phyloP scores from a whole-genome alignment of 257 asterid genomes.

The Petrea volubilis region DNA sequence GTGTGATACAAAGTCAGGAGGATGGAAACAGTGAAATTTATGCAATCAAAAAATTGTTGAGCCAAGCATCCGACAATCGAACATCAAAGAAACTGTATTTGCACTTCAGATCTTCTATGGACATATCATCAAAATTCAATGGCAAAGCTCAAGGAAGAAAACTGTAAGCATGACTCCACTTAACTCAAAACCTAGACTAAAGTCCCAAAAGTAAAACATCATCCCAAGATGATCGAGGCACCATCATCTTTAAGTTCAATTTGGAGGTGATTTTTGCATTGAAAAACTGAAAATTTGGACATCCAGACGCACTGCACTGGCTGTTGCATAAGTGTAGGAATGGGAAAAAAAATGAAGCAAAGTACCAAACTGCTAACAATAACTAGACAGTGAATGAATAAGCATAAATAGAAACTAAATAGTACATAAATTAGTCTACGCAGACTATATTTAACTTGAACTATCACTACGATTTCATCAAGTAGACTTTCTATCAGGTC shows the following conservation, averaged over 20 bases:
- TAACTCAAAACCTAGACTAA: conserved; percentile 1
- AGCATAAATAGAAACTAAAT: conserved; percentile 5
- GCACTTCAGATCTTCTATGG: neutral
- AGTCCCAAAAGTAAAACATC: neutral
- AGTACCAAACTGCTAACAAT: conserved; percentile 1
- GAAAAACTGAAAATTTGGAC: neutral
- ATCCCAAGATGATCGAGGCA: neutral
- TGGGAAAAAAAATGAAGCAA: neutral
- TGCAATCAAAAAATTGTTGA: neutral
- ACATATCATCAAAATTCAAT: neutral
- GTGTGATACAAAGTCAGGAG: neutral
- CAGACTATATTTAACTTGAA: neutral
- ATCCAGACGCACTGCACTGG: neutral
- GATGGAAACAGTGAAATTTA: neutral
- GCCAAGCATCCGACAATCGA: neutral
- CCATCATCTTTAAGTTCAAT: no score
- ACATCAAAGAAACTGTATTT: neutral
- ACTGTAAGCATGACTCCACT: conserved; percentile 2
- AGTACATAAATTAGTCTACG: neutral
- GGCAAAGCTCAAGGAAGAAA: neutral
- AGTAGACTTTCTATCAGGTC: neutral
- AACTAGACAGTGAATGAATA: neutral
- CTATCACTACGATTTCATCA: neutral
- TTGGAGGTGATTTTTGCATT: no score
- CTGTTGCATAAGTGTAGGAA: neutral